Percentiles rank a stretch among this genome's conserved stretches.
These are phyloP conservation scores for Curvularia verruculosa DNA, from an alignment of 2,329 filamentous ascomycete genomes.

Conservation along the genomic window DNA sequence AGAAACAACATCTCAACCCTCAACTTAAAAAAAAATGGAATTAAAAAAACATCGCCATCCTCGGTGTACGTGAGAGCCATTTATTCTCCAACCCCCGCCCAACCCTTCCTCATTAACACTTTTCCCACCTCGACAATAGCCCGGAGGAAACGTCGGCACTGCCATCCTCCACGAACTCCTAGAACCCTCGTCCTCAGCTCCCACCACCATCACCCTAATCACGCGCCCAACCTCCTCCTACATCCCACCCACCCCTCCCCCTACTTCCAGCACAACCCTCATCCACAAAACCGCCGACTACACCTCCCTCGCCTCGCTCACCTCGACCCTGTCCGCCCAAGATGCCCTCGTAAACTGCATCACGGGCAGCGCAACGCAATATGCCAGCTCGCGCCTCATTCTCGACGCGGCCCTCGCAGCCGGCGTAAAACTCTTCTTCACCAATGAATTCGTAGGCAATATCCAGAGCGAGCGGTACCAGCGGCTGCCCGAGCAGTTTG, in stretches of 20 bases:
- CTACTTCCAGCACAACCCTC: constrained; percentile 18
- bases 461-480: constrained; percentile 32
- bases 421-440: constrained; percentile 43
- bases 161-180: constrained; percentile 40
- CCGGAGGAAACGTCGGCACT: constrained; percentile 42
- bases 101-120: neutral
- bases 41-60: constrained; percentile 45
- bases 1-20: neutral
- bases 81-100: neutral
- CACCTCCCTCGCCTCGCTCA: constrained; percentile 31
- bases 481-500: constrained; percentile 33
- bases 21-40: constrained; percentile 29
- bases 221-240: constrained; percentile 35
- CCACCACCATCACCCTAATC: constrained; percentile 40
- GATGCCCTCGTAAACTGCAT: constrained; percentile 61
- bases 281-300: constrained; percentile 33
- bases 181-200: constrained; percentile 13
- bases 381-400: constrained; percentile 52
- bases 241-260: constrained; percentile 12
- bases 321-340: constrained; percentile 59
- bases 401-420: constrained; percentile 45
- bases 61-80: constrained; percentile 34
- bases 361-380: constrained; percentile 53
- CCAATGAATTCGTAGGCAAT: constrained; percentile 44
- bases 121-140: constrained; percentile 18